These are phyloP conservation scores for Metschnikowia hibisci DNA, from an alignment of 805 yeast species.

Conservation along the genomic window DNA sequence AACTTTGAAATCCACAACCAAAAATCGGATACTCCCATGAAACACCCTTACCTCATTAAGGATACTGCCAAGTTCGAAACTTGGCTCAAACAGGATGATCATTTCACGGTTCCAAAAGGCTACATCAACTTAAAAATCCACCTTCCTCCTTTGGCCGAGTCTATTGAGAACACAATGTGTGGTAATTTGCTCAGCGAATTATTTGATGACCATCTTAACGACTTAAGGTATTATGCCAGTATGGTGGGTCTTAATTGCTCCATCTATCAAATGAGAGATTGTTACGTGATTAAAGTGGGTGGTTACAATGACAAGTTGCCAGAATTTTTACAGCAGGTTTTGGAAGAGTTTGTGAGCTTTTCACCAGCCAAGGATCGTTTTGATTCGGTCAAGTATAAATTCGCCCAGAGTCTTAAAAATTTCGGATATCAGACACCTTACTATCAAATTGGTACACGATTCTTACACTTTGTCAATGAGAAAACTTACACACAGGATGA, in stretches of 20 bases:
- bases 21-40: constrained; percentile 32
- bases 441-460: constrained; percentile 63
- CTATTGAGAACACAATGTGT: constrained; percentile 55
- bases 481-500: constrained; percentile 63
- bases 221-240: constrained; percentile 76
- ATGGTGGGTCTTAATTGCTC: constrained; percentile 69
- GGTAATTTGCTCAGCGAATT: constrained; percentile 65
- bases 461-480: constrained; percentile 66
- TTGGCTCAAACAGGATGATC: constrained; percentile 91
- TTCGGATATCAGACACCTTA: constrained; percentile 74
- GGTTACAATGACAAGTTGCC: constrained; percentile 86
- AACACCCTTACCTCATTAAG: constrained; percentile 60
- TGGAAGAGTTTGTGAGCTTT: constrained; percentile 51
- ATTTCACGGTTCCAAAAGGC: constrained; percentile 85
- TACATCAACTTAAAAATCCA: constrained; percentile 60
- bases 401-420: constrained; percentile 60
- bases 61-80: constrained; percentile 50
- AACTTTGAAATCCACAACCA: constrained; percentile 59
- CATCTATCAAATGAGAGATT: constrained; percentile 61
- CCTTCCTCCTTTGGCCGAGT: constrained; percentile 56
- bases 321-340: constrained; percentile 56
- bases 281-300: constrained; percentile 55
- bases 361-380: constrained; percentile 56
- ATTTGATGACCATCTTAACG: constrained; percentile 70
- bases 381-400: constrained; percentile 60